These are phyloP conservation scores for Sungouiozyma intestinalis DNA, from an alignment of 805 yeast genomes.

Conservation along the genomic window DNA sequence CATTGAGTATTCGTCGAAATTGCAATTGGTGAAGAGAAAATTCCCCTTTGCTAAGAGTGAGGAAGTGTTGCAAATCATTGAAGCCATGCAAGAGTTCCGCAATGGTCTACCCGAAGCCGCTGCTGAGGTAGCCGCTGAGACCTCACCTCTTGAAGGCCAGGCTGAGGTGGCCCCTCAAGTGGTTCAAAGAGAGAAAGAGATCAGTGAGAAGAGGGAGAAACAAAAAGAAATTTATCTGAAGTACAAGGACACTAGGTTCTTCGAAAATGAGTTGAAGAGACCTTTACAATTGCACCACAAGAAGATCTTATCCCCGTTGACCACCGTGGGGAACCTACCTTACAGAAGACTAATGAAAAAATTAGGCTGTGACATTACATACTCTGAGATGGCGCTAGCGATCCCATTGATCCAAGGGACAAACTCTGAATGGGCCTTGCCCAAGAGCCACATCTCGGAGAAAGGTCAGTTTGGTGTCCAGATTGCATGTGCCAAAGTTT, in stretches of 20 bases:
- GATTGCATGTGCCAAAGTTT: conserved; percentile 80
- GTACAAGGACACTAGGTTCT: conserved; percentile 71
- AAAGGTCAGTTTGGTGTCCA: conserved; percentile 88
- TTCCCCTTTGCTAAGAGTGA: conserved; percentile 50
- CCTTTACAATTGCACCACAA: conserved; percentile 55
- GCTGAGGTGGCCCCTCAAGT: conserved; percentile 10
- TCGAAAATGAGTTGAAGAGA: conserved; percentile 67
- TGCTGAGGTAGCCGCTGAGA: conserved; percentile 5
- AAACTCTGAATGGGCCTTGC: conserved; percentile 95
- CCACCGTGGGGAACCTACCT: conserved; percentile 96
- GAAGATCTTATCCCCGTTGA: conserved; percentile 87
- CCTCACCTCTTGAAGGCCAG: neutral
- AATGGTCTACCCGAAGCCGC: conserved; percentile 18
- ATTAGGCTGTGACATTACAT: conserved; percentile 87
- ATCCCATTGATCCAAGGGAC: conserved; percentile 82
- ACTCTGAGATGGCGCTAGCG: conserved; percentile 88
- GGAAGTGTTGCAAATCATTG: conserved; percentile 51
- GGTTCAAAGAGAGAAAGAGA: conserved; percentile 18
- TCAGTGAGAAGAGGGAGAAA: conserved; percentile 25
- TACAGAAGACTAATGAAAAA: conserved; percentile 86
- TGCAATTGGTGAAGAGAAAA: conserved; percentile 37
- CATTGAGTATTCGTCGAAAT: conserved; percentile 35
- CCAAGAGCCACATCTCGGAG: conserved; percentile 77
- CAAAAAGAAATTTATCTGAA: conserved; percentile 23
- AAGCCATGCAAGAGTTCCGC: conserved; percentile 36